Evolutionary conservation across 2,329 filamentous ascomycete species (phyloP), one percentile per base, ranked within the genome.

Genomic region (Colletotrichum siamense): DNA sequence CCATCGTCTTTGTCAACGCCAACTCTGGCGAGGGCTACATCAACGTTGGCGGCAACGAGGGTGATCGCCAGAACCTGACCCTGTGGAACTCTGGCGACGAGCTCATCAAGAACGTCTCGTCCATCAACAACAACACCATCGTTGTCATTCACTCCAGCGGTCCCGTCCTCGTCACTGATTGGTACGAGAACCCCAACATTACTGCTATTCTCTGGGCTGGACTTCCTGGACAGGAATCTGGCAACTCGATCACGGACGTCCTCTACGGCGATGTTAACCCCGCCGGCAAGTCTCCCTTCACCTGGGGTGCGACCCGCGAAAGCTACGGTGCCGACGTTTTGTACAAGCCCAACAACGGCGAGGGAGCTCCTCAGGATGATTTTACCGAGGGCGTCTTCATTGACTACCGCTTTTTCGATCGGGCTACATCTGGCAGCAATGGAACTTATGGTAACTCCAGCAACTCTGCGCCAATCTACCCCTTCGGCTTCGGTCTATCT

Each of bases 1-100:
- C 96, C 78, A 90, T 99, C 57, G 96, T 98, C 13, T 99, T 99
- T 80, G 96, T 95, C 81, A 98, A 98, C 79, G 93, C 96, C 16
- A 90, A 96, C 82, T 91, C 94, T 5, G 96, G 96, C 69, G 97
- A 99, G 85, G 96, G 95, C 8, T 98, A 92, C 86, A 95, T 99
- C 81, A 90, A 86, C 32, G 91, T 98, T 2, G 96, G 96, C 78
- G 94, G 92, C 70, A 98, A 98, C 83, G 88, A 90, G 75, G 97
- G 97, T 74, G 96, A 99, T 84, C 94, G 97, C 69, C 96, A 96
- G 81, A 98, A 99, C 86, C 89, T 99, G 49, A 98, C 96, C 0
- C 88, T 98, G 1, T 99, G 96, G 96, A 89, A 93, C 76, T 90
- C 93, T 75, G 96, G 95, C 55, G 95, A 99, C 69, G 89, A 90